Evolutionary conservation across 805 yeast species (phyloP).

Genomic region (Clavispora asparagi): DNA sequence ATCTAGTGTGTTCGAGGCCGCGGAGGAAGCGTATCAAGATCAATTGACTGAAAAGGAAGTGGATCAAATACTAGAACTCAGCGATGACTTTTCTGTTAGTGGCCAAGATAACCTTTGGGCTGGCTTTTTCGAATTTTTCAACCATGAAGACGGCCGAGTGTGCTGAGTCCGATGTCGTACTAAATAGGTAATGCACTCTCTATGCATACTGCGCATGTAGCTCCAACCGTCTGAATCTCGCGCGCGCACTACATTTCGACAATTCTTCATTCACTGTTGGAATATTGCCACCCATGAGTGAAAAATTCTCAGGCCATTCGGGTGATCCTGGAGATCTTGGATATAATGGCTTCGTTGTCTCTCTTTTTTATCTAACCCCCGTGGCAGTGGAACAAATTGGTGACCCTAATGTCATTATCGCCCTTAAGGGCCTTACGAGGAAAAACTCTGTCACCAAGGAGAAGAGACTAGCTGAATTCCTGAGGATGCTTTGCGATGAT

Average conservation of each 20-base stretch:
- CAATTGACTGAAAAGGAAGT: conserved; percentile 6
- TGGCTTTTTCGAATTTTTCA: conserved; percentile 12
- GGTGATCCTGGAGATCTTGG: conserved; percentile 14
- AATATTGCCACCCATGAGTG: background rate
- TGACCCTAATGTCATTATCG: conserved; percentile 49
- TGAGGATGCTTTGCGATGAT: conserved; percentile 28
- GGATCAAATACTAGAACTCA: conserved; percentile 4
- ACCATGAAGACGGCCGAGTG: conserved; percentile 1
- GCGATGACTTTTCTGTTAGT: conserved; percentile 6
- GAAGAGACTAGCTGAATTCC: conserved; percentile 58
- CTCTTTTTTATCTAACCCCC: conserved; percentile 70
- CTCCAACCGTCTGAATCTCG: background rate
- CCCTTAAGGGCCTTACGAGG: conserved; percentile 74
- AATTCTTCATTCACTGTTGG: background rate
- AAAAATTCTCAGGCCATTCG: background rate
- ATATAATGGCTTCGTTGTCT: conserved; percentile 15
- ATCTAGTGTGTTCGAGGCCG: conserved; percentile 5
- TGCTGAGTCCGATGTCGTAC: background rate
- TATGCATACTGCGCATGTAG: background rate
- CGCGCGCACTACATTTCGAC: background rate
- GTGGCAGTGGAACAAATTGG: conserved; percentile 47
- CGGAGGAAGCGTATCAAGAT: conserved; percentile 1
- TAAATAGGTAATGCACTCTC: background rate
- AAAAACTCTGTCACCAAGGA: conserved; percentile 83
- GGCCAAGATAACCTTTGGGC: conserved; percentile 12